These are phyloP conservation scores for Penicillium nordicum DNA, from an alignment of 2,329 filamentous ascomycete species.

Conservation along the genomic window DNA sequence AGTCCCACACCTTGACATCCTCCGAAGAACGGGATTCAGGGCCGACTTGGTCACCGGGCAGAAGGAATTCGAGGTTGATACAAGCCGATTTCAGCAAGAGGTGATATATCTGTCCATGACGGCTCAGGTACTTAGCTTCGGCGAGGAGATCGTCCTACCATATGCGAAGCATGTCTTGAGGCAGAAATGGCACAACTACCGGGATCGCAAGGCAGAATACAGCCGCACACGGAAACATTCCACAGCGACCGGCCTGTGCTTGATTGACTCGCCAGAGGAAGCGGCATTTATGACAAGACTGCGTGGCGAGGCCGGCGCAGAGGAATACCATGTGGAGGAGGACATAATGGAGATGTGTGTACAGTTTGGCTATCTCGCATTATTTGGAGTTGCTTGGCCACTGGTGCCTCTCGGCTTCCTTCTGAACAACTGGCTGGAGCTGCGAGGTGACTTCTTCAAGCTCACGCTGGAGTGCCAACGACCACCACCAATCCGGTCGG, in stretches of 20 bases:
- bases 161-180: constrained; percentile 76
- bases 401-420: constrained; percentile 86
- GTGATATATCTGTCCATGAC: constrained; percentile 96
- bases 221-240: constrained; percentile 31
- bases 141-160: constrained; percentile 79
- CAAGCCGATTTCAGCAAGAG: constrained; percentile 77
- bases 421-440: constrained; percentile 93
- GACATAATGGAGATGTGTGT: constrained; percentile 94
- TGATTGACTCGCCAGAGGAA: constrained; percentile 72
- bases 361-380: constrained; percentile 80
- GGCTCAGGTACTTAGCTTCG: constrained; percentile 83
- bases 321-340: constrained; percentile 80
- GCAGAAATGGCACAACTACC: constrained; percentile 59
- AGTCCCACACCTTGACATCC: constrained; percentile 80
- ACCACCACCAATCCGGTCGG: constrained; percentile 82
- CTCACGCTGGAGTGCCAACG: constrained; percentile 86
- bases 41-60: constrained; percentile 34
- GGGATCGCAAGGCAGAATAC: constrained; percentile 28
- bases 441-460: constrained; percentile 90
- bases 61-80: constrained; percentile 74
- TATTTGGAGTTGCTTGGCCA: constrained; percentile 94
- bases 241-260: constrained; percentile 44
- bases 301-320: constrained; percentile 76
- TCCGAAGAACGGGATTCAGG: constrained; percentile 55
- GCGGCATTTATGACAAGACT: constrained; percentile 75